A percentile compares a stretch with the other conserved stretches of the same genome.
Conservation (phyloP, 768 basidiomycete species). For the Filobasidium wieringae region DNA sequence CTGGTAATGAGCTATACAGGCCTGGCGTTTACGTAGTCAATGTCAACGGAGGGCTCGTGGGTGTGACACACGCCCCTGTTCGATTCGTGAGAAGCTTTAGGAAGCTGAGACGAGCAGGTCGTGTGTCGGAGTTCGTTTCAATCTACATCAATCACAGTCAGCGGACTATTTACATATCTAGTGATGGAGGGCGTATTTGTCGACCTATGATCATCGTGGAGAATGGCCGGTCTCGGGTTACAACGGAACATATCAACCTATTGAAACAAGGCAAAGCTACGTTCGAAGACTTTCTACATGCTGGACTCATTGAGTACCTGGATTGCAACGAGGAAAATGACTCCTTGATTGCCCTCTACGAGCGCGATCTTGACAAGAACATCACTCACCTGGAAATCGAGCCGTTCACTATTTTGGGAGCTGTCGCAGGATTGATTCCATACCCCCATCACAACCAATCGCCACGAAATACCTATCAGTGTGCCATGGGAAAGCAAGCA, state of each 20-base stretch:
- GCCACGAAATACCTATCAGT: conserved; percentile 97
- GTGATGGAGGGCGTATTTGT: conserved; percentile 95
- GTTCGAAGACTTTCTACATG: conserved; percentile 87
- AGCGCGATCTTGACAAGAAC: conserved; percentile 62
- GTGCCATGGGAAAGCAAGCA: conserved; percentile 99
- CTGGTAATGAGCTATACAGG: conserved; percentile 93
- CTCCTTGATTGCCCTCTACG: conserved; percentile 87
- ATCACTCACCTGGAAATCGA: conserved; percentile 98
- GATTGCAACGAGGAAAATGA: conserved; percentile 99
- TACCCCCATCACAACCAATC: conserved; percentile 99
- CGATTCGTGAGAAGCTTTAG: conserved; percentile 85
- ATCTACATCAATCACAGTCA: conserved; percentile 95
- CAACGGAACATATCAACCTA: conserved; percentile 69
- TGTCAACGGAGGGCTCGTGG: conserved; percentile 91
- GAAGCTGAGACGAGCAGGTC: conserved; percentile 76
- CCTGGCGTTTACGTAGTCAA: conserved; percentile 86
- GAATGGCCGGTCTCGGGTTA: conserved; percentile 61
- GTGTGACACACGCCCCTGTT: conserved; percentile 70
- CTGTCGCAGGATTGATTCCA: conserved; percentile 94
- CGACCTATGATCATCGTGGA: conserved; percentile 96
- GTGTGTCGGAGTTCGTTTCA: conserved; percentile 90
- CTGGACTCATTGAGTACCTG: conserved; percentile 90
- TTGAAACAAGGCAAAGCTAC: conserved; percentile 65
- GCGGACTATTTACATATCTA: conserved; percentile 83
- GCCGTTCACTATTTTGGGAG: conserved; percentile 92